Evolutionary conservation across 2,329 filamentous ascomycete species (phyloP), one percentile per base, ranked within the genome.

Genomic region (Penicillium oxalicum): DNA sequence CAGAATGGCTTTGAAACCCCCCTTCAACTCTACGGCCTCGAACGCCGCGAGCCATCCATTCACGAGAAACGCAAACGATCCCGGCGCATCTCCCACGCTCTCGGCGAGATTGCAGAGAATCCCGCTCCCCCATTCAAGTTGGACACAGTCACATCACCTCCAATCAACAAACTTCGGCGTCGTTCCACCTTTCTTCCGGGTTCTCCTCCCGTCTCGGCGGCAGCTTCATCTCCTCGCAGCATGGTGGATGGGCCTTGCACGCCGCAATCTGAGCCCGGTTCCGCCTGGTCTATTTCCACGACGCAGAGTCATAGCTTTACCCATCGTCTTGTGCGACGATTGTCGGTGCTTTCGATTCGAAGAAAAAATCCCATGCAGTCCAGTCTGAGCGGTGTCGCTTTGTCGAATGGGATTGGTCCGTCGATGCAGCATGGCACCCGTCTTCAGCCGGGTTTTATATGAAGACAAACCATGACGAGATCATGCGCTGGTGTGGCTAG

Each of bases 21-120:
- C 2, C 43, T 66, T 1, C 54, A 67, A 33, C 27, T 62, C 36
- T 68, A 68, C 47, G 66, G 66, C 49, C 51, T 64, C 39, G 65
- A 68, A 40, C 57, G 63, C 49, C 64, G 66, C 44, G 61, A 61
- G 27, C 61, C 63, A 29, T 69, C 66, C 5, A 61, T 68, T 45
- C 41, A 49, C 25, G 55, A 63, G 37, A 59, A 57, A 34, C 62
- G 61, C 29, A 61, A 59, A 26, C 56, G 65, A 13, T 44, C 68
- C 25, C 57, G 51, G 38, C 61, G 66, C 35, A 56, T 69, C 44
- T 69, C 66, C n/a, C 58, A 67, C 47, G 65, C 62, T 38, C 62
- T 69, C 38, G 65, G 61, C 47, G 65, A 67, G 43, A 67, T 67
- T 50, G 64, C 62, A 27, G 65, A 68, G 48, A 64, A 68, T 32